Evolutionary conservation across 164 flowering plant species (phyloP), one percentile per base, ranked within the genome.

Genomic region (Hamamelis virginiana): DNA sequence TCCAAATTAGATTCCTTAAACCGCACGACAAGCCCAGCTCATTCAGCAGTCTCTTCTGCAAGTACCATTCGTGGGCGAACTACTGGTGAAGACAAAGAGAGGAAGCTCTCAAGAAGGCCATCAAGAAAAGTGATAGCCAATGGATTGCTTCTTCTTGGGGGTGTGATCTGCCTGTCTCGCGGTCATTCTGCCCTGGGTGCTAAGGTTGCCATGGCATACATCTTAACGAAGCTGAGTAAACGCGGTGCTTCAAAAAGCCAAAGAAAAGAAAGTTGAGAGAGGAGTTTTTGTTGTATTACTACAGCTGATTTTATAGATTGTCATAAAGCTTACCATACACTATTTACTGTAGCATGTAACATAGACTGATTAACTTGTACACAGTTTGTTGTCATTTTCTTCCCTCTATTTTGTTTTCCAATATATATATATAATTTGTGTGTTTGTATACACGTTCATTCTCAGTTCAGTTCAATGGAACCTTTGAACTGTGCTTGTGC

Each of bases 101-200:
- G 72, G 66, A 85, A 74, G 64, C 11, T 80, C 18, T 55, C 59
- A 0, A 80, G 75, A 74, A 81, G 63, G 75, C 87, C 97, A 50
- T 84, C 97, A 8, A 82, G 69, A 75, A 90, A 85, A 76, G 18
- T 78, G 69, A 44, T 95, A 38, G 84, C 87, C 19, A 91, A 89
- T 27, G 80, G 97, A 28, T 76, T 95, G 77, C 80, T 90, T 62
- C 81, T 95, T 41, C 69, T 92, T 48, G 97, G 97, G 19, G 94
- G 97, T 63, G 70, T 80, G 0, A 19, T 91, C 58, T 87, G 88
- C 75, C 73, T 95, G 59, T 80, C 94, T 18, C 82, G 96, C 4
- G 89, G 88, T 9, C 90, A 82, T 74, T 69, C 90, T 19, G 53
- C 77, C 61, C 67, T 95, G 33, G 91, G 96, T 53, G 91, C 92